These are phyloP conservation scores for Aschersonia sp. DNA, from an alignment of 2,329 filamentous ascomycete genomes.

Conservation along the genomic window DNA sequence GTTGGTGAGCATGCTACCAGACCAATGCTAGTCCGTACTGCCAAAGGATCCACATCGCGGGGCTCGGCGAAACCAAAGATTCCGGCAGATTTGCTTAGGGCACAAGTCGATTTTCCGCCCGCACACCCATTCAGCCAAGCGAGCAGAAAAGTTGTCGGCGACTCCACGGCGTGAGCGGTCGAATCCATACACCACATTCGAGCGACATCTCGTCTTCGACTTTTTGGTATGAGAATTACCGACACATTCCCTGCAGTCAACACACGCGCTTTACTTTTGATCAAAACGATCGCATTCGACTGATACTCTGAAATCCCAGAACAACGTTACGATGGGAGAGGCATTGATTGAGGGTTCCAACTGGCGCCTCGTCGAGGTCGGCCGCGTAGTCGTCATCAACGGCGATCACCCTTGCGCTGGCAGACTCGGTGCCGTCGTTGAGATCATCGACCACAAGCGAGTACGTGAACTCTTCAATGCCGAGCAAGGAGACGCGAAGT, in stretches of 20 bases:
- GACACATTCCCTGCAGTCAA: slow-evolving; percentile 1
- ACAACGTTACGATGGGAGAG: slow-evolving; percentile 64
- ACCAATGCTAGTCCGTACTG: background rate
- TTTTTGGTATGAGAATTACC: slow-evolving; percentile 20
- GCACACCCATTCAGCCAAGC: slow-evolving; percentile 22
- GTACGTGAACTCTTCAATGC: slow-evolving; percentile 47
- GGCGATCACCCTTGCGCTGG: slow-evolving; percentile 62
- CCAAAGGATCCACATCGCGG: background rate
- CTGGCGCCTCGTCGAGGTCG: slow-evolving; percentile 97
- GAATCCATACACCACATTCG: slow-evolving; percentile 19
- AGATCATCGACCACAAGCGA: slow-evolving; percentile 99
- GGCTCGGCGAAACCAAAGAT: slow-evolving; percentile 13
- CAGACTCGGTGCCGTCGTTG: slow-evolving; percentile 86
- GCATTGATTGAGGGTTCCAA: slow-evolving; percentile 67
- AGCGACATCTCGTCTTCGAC: slow-evolving; percentile 24
- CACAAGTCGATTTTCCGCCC: slow-evolving; percentile 25
- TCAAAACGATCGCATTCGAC: slow-evolving; percentile 9
- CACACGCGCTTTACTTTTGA: background rate
- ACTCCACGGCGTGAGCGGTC: slow-evolving; percentile 21
- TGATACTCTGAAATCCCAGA: slow-evolving; percentile 25
- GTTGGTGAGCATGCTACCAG: too few relatives aligned
- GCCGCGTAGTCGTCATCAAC: slow-evolving; percentile 89
- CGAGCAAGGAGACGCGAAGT: background rate
- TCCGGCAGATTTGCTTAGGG: slow-evolving; percentile 24
- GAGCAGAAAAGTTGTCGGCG: slow-evolving; percentile 26